phyloP scores from a whole-genome alignment of 257 asterid species.

The Primulina tabacum region DNA sequence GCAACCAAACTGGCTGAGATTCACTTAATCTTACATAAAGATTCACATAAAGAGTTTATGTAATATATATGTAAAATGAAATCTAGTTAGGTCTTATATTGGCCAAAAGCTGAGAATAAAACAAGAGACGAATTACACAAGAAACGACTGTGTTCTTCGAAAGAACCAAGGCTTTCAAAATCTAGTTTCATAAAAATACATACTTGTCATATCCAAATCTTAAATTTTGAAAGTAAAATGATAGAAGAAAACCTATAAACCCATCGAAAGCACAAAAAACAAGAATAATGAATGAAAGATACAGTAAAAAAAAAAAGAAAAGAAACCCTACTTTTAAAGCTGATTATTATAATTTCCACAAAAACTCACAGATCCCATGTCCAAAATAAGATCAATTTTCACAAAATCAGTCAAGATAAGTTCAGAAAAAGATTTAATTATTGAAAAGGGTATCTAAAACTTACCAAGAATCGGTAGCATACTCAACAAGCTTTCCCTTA shows the following conservation, averaged over 20 bases:
- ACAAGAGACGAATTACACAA: neutral
- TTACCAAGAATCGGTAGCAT: constrained; percentile 66
- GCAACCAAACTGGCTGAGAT: neutral
- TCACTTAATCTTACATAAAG: neutral
- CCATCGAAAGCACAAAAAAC: neutral
- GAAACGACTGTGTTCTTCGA: constrained; percentile 9
- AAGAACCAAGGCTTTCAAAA: constrained; percentile 24
- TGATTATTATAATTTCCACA: neutral
- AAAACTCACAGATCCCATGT: constrained; percentile 16
- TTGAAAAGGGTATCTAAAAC: neutral
- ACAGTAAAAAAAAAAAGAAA: neutral
- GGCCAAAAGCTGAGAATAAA: neutral
- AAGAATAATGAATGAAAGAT: neutral
- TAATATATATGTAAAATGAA: too few species aligned
- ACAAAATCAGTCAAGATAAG: neutral
- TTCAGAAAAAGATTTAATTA: neutral
- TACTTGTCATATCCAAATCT: neutral
- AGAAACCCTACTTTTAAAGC: constrained; percentile 26
- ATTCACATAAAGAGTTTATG: neutral
- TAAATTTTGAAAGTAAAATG: neutral
- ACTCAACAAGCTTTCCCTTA: constrained; percentile 81
- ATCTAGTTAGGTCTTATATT: neutral
- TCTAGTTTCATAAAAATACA: constrained; percentile 8
- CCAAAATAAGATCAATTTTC: neutral
- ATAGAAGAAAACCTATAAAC: neutral